Evolutionary conservation across 495 filamentous ascomycete species (phyloP), one percentile per base, ranked within the genome.

Genomic region (Neurospora pannonica): DNA sequence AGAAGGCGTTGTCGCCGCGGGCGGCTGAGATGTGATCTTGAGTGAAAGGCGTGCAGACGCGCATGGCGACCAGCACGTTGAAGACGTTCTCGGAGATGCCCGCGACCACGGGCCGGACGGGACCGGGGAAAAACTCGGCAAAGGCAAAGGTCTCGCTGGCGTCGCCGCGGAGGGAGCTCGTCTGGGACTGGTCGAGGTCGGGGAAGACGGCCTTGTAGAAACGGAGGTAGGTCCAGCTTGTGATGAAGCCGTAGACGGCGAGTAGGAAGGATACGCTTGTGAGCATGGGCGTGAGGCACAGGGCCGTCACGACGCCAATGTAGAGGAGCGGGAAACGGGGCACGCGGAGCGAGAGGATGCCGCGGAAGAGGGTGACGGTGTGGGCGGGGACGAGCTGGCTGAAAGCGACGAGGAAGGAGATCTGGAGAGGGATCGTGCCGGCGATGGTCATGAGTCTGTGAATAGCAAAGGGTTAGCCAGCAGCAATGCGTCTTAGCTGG

Each of bases 311-410:
- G 37, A 94, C 82, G 74, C 97, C 88, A 81, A 97, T 78, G 77
- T 88, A 98, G 60, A 98, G 85, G 24, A 96, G 91, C 10, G 96
- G 96, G 80, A 98, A 97, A 77, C 96, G 94, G 76, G 86, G 87
- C 15, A 99, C 94, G 71, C 96, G 94, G 78, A 98, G 89, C 72
- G 95, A 97, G 71, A 99, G 79, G 70, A 97, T 83, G 72, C 93
- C 93, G 75, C 91, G 90, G 84, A 97, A 93, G 75, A 99, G 88
- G 0, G 94, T 93, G 46, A 99, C 95, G n/a, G 96, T 98, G 83
- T 99, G 96, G 79, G 97, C 94, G 37, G 96, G 96, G 28, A 98
- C 93, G 40, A 99, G 93, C 82, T 99, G 97, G 83, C 97, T 98
- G 84, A 98, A 98, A 72, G 96, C 93, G 78, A 99, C 94, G 74